These are phyloP conservation scores for Fusarium miscanthi DNA, from an alignment of 2,329 filamentous ascomycete species.

Conservation along the genomic window DNA sequence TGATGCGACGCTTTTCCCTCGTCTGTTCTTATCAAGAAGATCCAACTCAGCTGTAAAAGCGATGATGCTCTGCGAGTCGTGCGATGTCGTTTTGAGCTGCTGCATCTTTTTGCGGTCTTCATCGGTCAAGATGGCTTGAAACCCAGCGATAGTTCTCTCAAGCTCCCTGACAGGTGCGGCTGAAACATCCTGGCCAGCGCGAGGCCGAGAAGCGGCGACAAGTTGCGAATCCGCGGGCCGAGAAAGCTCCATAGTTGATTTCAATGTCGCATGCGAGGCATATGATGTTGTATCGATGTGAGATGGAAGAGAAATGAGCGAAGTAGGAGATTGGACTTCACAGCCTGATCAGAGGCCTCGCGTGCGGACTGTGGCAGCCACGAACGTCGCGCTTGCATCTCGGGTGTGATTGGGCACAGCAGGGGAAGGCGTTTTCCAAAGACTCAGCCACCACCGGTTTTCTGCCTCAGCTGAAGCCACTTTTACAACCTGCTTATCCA, in stretches of 20 bases:
- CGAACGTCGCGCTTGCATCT: neutral
- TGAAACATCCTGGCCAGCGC: accelerated
- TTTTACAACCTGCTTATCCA: too few species aligned
- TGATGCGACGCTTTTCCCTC: conserved; percentile 27
- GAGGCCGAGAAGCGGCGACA: neutral
- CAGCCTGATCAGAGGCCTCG: neutral
- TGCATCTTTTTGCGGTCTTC: conserved; percentile 24
- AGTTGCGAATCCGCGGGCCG: neutral
- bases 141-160: neutral
- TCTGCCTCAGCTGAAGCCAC: neutral
- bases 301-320: neutral
- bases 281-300: accelerated
- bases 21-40: neutral
- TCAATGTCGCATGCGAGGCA: neutral
- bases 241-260: neutral
- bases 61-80: conserved; percentile 30
- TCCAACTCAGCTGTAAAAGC: conserved; percentile 26
- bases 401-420: neutral
- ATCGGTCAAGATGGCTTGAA: conserved; percentile 19
- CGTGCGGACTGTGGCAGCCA: neutral
- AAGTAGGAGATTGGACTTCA: too few species aligned
- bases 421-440: neutral
- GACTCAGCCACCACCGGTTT: neutral
- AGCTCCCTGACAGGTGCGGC: neutral
- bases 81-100: neutral